These are phyloP conservation scores for Arthrocladium fulminans DNA, from an alignment of 2,329 filamentous ascomycete genomes.

Conservation along the genomic window DNA sequence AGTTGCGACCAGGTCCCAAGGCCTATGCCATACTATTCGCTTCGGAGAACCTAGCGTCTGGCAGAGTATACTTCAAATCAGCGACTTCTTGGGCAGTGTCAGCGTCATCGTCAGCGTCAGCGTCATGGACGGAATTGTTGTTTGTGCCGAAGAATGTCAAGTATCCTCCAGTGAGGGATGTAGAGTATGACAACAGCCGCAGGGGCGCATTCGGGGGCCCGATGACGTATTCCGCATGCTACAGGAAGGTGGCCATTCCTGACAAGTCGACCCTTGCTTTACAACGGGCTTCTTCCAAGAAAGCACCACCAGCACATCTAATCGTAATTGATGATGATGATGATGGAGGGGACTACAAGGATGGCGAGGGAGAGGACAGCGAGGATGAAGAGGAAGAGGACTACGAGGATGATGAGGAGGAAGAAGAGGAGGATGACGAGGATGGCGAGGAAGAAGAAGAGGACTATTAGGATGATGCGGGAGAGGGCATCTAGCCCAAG, in stretches of 20 bases:
- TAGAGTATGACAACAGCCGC: too few relatives aligned
- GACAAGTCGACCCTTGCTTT: background rate
- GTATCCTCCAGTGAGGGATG: background rate
- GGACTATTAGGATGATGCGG: background rate
- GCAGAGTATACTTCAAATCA: background rate
- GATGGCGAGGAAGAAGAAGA: background rate
- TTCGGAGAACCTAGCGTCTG: background rate
- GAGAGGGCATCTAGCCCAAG: background rate
- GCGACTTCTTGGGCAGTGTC: too few relatives aligned
- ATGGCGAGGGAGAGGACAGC: background rate
- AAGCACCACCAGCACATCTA: too few relatives aligned
- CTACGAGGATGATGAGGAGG: background rate
- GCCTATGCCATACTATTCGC: background rate
- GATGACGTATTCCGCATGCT: too few relatives aligned
- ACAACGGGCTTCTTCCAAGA: too few relatives aligned
- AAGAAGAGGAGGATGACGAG: background rate
- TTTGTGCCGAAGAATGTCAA: background rate
- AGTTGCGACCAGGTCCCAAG: background rate
- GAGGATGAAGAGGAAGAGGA: background rate
- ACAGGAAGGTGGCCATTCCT: background rate
- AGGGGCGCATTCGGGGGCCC: too few relatives aligned
- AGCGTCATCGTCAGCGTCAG: too few relatives aligned
- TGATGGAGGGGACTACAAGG: background rate
- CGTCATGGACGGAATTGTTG: too few relatives aligned
- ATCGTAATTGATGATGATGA: too few relatives aligned